Base-by-base conservation (phyloP, 768 basidiomycete genomes). In the Pleurotus tuber-regium region DNA sequence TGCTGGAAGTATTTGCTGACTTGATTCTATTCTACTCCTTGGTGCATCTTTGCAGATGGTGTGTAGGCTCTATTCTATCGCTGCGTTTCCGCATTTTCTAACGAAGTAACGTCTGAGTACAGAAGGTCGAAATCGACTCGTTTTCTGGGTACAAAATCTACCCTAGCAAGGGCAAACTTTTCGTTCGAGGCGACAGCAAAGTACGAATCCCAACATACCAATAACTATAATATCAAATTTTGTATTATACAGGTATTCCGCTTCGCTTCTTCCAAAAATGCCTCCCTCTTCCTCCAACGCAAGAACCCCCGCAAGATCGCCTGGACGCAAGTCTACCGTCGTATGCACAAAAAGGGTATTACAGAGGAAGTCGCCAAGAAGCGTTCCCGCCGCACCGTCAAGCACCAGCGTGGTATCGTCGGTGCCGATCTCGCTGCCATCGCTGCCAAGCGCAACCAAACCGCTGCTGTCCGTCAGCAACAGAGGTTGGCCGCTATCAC, bases 251-350 rank as follows among this genome's bases (percentile, higher is more conserved):
- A 96, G 93, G 82, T 93, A 69, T 98, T 96, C 89, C 92, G 96
- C 70, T 98, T 98, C 76, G 79, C 87, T 61, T 78, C 72, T 68
- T 90, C 91, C 58, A 98, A 98, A 84, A 90, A 85, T 66, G 82
- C 94, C 56, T 98, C 96, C 55, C 88, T 99, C 59, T 98, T 98
- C 86, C 78, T 90, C 53, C 97, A 99, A 73, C 91, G 96, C 78
- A 99, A 99, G 80, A 98, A 99, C 81, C 97, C 97, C 47, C 92
- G 97, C 69, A 98, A 98, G 84, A 94, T 98, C 75, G 88, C 96
- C 57, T 98, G 96, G 96, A 98, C 96, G 31, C 74, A 78, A 63
- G 83, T 89, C 56, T 96, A 89, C 82, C 89, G 92, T 59, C 89
- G 94, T 63, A 92, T 97, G 87, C 97, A 98, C 85, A 97, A 96